Base-by-base conservation (phyloP, 1,139 yeast species). In the Candida sanyaensis region DNA sequence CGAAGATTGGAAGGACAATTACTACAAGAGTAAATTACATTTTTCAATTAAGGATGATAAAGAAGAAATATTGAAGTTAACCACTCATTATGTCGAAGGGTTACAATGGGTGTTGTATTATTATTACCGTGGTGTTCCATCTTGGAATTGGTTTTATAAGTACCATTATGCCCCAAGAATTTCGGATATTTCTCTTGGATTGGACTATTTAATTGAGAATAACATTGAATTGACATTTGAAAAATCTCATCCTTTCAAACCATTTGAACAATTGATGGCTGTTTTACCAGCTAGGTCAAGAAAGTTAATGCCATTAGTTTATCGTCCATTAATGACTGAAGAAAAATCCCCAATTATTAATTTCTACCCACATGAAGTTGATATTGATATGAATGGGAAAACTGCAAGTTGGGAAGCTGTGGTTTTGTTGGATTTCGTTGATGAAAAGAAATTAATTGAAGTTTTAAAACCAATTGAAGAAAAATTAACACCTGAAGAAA, bases 371-470 rank as follows among this genome's bases (percentile, higher is more conserved):
- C 78, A 80, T 52, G 90, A 89, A 53, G 96, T 93, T 53, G 92
- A 85, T 48, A 78, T 90, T 43, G 99, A 95, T 69, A 77, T 84
- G 80, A 95, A 93, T 63, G 99, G 98, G 45, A 95, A 93, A 65
- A 88, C 92, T 47, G 96, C 96, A 6, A 86, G 89, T 44, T 93
- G 99, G 99, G 99, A 93, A 70, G 98, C 98, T 7, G 97, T 93
- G 48, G 97, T 93, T n/a, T 81, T 90, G 62, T 80, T 93, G 53
- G 87, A 96, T 10, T 95, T 95, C 75, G 97, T 93, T 45, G 98
- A 95, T 57, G 92, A 88, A 60, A 70, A 80, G 32, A 78, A 93
- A 52, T 76, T 93, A 51, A 71, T 88, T 45, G 81, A 76, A 2
- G 92, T 93, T 0, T 81, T 95, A 77, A 75, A 71, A 43, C 87